These are phyloP conservation scores for Stephanodiscus triporus DNA, from an alignment of 108 stramenopile genomes.

Conservation along the genomic window DNA sequence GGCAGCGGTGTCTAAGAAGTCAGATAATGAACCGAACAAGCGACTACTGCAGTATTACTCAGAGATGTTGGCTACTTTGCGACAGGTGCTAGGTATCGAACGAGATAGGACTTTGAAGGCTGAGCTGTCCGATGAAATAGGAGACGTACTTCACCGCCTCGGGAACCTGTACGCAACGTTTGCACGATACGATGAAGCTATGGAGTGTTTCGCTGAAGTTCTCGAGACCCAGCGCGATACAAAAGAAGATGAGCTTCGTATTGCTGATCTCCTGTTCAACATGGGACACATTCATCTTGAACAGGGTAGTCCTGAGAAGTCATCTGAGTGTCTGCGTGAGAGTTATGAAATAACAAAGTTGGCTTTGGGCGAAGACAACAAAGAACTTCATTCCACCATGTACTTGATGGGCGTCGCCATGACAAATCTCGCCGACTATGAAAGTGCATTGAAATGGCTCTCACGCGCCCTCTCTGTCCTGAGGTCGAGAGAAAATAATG, in stretches of 20 bases:
- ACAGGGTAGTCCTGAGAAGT: slow-evolving; percentile 26
- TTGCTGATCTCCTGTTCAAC: slow-evolving; percentile 59
- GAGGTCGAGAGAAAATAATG: slow-evolving; percentile 7
- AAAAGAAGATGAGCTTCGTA: slow-evolving; percentile 45
- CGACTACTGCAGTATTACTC: slow-evolving; percentile 44
- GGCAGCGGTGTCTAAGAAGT: background rate
- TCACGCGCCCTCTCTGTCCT: slow-evolving; percentile 26
- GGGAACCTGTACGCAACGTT: slow-evolving; percentile 54
- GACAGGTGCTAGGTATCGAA: slow-evolving; percentile 30
- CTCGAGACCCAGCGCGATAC: slow-evolving; percentile 44
- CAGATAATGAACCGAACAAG: slow-evolving; percentile 21
- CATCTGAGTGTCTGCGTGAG: slow-evolving; percentile 47
- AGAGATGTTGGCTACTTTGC: slow-evolving; percentile 44
- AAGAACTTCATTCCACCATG: slow-evolving; percentile 49
- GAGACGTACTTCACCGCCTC: slow-evolving; percentile 54
- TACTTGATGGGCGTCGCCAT: slow-evolving; percentile 47
- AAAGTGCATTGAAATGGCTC: slow-evolving; percentile 34
- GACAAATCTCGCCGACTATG: slow-evolving; percentile 30
- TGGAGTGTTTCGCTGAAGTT: slow-evolving; percentile 43
- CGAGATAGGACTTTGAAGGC: slow-evolving; percentile 21
- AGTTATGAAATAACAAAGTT: slow-evolving; percentile 46
- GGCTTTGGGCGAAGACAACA: slow-evolving; percentile 37
- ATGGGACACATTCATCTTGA: slow-evolving; percentile 55
- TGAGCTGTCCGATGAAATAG: slow-evolving; percentile 44
- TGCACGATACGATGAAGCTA: slow-evolving; percentile 41